Base-by-base conservation (phyloP, 257 asterid species). In the Primulina tabacum region DNA sequence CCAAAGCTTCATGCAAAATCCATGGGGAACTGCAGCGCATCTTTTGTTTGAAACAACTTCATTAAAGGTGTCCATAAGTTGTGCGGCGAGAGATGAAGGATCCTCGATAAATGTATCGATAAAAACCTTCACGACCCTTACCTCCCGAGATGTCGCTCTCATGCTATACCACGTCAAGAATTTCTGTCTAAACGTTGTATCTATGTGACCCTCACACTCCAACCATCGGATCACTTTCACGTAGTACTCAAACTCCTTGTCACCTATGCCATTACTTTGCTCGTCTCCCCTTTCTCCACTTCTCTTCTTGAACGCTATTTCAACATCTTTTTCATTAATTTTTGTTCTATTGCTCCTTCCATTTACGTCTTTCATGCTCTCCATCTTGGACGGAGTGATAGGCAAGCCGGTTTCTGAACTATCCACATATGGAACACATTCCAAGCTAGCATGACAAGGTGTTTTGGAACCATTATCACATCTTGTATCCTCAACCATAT, bases 101-200 rank as follows among this genome's bases (percentile, higher is more conserved):
- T 93, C 95, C 66, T 93, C 96, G 30, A 80, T 75, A 8, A 93
- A 83, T 0, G 92, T 82, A 68, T 88, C 95, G 0, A 90, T 77
- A 37, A 90, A 90, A 37, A 82, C 96, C 65, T 82, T 89, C 66
- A 90, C 95, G n/a, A 93, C 62, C 43, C 92, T 71, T 17, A 82
- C 85, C 77, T 90, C 92, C 71, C 81, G 89, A n/a, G 86, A 70
- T 0, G 85, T 77, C 10, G 98, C 98, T 70, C 93, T 86, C 84
- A 93, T 64, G 81, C 96, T 86, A 82, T 93, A 93, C 98, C 98
- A 93, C 0, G 98, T 93, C 84, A 93, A 77, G 76, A 93, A 93
- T 59, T 90, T 90, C 82, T 85, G 90, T 68, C 98, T 74, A 40
- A 93, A 93, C 11, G 71, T 26, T 1, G 84, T 75, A 32, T 89